Conservation (phyloP, 352 stramenopile genomes). For the Globisporangium ultimum region DNA sequence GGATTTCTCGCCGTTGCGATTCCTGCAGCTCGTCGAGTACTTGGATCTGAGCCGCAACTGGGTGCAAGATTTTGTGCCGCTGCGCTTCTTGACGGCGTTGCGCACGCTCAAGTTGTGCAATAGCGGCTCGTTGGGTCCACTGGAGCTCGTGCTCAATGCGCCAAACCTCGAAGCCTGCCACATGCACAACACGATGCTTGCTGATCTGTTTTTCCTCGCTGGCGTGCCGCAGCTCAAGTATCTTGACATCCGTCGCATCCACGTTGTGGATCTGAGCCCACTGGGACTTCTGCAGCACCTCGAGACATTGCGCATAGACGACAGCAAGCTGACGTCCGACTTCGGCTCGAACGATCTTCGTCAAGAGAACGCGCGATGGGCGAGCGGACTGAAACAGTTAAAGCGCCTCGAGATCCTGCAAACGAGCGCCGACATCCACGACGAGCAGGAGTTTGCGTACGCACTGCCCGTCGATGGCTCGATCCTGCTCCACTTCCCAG, state of each 20-base stretch:
- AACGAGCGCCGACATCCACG: conserved; percentile 24
- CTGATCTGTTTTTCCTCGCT: conserved; percentile 30
- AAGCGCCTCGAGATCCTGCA: conserved; percentile 34
- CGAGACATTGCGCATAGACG: conserved; percentile 40
- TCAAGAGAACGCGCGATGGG: conserved; percentile 18
- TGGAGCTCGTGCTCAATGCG: conserved; percentile 23
- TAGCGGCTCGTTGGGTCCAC: conserved; percentile 26
- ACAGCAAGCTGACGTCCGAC: conserved; percentile 4
- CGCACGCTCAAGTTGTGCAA: conserved; percentile 34
- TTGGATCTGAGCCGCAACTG: conserved; percentile 51
- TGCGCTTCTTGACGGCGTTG: conserved; percentile 26
- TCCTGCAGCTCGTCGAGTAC: conserved; percentile 22
- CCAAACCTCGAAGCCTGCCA: conserved; percentile 29
- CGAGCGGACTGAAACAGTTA: conserved; percentile 25
- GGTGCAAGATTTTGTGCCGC: conserved; percentile 25
- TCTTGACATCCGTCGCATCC: conserved; percentile 43
- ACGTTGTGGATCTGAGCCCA: conserved; percentile 29
- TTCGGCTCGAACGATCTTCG: conserved; percentile 2
- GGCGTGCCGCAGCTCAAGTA: conserved; percentile 21
- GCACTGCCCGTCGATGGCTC: conserved; percentile 31
- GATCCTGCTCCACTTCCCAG: conserved; percentile 25
- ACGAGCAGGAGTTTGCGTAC: conserved; percentile 24
- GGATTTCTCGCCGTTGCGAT: conserved; percentile 27
- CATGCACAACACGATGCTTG: conserved; percentile 40
- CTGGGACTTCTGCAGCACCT: conserved; percentile 25